These are phyloP conservation scores for Exophiala sp. DNA, from an alignment of 2,329 filamentous ascomycete species.

Conservation along the genomic window DNA sequence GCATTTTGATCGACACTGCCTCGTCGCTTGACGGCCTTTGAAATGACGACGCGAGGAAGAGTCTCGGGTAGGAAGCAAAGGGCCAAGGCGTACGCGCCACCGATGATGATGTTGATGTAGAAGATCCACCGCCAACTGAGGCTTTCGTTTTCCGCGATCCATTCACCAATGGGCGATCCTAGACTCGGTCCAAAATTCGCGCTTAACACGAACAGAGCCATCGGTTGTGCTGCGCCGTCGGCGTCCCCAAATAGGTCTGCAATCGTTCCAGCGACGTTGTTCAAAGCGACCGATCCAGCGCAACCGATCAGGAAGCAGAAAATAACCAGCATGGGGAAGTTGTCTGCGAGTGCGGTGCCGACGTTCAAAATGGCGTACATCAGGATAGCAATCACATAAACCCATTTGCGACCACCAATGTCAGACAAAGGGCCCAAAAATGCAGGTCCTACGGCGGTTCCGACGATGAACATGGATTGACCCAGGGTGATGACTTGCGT, in stretches of 20 bases:
- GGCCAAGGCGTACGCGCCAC: slow-evolving; percentile 35
- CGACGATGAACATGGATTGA: slow-evolving; percentile 44
- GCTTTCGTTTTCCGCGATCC: slow-evolving; percentile 37
- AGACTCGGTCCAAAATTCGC: slow-evolving; percentile 42
- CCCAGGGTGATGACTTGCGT: slow-evolving; percentile 40
- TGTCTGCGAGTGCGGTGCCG: slow-evolving; percentile 35
- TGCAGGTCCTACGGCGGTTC: slow-evolving; percentile 41
- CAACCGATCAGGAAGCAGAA: slow-evolving; percentile 38
- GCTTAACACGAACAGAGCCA: slow-evolving; percentile 42
- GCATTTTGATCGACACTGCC: slow-evolving; percentile 30
- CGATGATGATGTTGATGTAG: slow-evolving; percentile 41
- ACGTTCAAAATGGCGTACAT: slow-evolving; percentile 38
- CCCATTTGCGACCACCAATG: slow-evolving; percentile 44
- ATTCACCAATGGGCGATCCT: slow-evolving; percentile 41
- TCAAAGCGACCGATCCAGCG: slow-evolving; percentile 37
- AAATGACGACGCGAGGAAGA: slow-evolving; percentile 40
- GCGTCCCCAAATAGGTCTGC: slow-evolving; percentile 35
- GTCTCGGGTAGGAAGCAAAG: slow-evolving; percentile 42
- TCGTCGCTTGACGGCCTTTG: slow-evolving; percentile 33
- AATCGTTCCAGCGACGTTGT: slow-evolving; percentile 38
- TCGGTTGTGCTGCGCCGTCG: slow-evolving; percentile 39
- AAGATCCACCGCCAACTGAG: slow-evolving; percentile 39
- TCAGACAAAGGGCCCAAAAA: slow-evolving; percentile 43
- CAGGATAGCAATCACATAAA: slow-evolving; percentile 36
- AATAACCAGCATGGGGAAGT: slow-evolving; percentile 39